Evolutionary conservation across 1,284 basidiomycete genomes (phyloP).

Genomic region (Athelia sp.): DNA sequence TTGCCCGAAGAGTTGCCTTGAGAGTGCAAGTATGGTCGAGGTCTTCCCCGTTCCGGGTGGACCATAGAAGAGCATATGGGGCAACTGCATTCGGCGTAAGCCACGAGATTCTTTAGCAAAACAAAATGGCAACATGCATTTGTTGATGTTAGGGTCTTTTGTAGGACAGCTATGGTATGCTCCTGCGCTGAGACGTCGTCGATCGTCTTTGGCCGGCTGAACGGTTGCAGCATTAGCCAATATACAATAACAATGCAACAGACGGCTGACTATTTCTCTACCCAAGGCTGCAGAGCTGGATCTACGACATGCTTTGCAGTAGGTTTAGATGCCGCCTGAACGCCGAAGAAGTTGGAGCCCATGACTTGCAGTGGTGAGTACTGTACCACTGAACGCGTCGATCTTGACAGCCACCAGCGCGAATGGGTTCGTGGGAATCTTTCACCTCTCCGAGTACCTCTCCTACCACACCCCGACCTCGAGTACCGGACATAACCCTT

Average conservation of each 20-base stretch:
- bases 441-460: neutral
- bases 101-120: neutral
- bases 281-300: constrained; percentile 85
- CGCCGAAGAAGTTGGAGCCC: constrained; percentile 2
- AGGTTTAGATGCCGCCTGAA: constrained; percentile 30
- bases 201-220: constrained; percentile 93
- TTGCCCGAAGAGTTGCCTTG: constrained; percentile 93
- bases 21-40: constrained; percentile 93
- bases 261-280: constrained; percentile 86
- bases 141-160: constrained; percentile 86
- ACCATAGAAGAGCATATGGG: constrained; percentile 99
- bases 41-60: constrained; percentile 99
- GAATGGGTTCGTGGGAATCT: neutral
- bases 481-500: neutral
- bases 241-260: constrained; percentile 1
- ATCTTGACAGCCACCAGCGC: neutral
- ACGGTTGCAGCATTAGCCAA: constrained; percentile 6
- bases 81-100: constrained; percentile 59
- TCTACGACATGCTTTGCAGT: constrained; percentile 41
- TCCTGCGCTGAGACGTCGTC: constrained; percentile 98
- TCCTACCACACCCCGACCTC: neutral
- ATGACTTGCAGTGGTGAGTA: neutral
- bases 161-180: constrained; percentile 89
- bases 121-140: constrained; percentile 59
- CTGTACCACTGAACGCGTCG: neutral